Base-by-base conservation (phyloP, 2,329 filamentous ascomycete genomes). In the Thelonectria blattea region DNA sequence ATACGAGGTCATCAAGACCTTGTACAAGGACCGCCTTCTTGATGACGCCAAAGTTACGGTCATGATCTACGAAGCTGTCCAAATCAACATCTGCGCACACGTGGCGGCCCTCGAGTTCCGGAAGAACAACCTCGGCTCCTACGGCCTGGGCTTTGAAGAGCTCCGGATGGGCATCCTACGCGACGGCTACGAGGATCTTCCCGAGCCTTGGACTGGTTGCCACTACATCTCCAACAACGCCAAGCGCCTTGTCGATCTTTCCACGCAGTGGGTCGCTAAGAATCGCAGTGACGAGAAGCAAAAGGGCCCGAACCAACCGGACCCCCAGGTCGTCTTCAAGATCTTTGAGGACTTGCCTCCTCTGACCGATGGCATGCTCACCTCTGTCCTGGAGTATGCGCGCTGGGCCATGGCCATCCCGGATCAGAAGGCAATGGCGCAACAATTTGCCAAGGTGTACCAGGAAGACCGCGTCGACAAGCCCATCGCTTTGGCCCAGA, bases 171-270 rank as follows among this genome's bases (percentile, higher is more conserved):
- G 89, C 7, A 84, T 92, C 22, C 75, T 91, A 10, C 77, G 79
- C 2, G 78, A 83, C 15, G 85, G 86, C 46, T 93, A 92, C 70
- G 83, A 88, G 18, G 85, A 83, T 11, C 81, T 97, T 9, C 86
- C 90, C 0, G 88, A 91, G 61, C 91, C 93, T 46, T 99, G 95
- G 95, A 97, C 93, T 0, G 93, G 91, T 15, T 87, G 85, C 65
- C 75, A 79, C 45, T 86, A 82, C 64, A 79, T 88, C 56, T 83
- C 86, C 52, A 88, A 88, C 72, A 88, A 88, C 62, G 70, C 82
- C 12, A 85, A 86, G 70, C 85, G 86, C 17, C 80, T 88, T 15
- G 78, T 85, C 22, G 84, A 88, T 64, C 80, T 89, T 17, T 81
- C 81, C 41, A 79, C 82, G 24, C 80, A 82, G 59, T 87, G 84